A percentile compares a stretch with the other conserved stretches of the same genome.
These are phyloP conservation scores for Heteromeles arbutifolia DNA, from an alignment of 306 rosid species.

Conservation along the genomic window DNA sequence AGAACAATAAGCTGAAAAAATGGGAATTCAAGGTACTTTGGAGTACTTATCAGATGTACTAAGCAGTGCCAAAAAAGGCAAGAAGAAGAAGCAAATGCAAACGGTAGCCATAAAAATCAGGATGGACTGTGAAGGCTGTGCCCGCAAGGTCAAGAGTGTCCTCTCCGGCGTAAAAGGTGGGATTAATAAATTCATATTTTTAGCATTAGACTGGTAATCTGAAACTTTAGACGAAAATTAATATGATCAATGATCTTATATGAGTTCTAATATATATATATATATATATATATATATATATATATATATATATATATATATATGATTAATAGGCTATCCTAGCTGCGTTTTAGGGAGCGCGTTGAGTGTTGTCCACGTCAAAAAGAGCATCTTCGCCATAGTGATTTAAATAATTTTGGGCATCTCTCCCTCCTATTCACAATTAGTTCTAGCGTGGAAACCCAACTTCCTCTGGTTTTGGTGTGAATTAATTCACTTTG, in stretches of 20 bases:
- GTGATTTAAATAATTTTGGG: neutral
- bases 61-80: conserved; percentile 31
- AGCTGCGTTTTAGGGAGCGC: no score
- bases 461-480: neutral
- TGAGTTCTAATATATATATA: neutral
- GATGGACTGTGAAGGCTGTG: conserved; percentile 98
- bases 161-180: conserved; percentile 87
- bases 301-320: neutral
- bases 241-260: neutral
- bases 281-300: neutral
- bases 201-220: neutral
- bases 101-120: conserved; percentile 79
- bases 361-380: no score
- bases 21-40: conserved; percentile 79
- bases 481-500: neutral
- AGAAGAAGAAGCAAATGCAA: conserved; percentile 77
- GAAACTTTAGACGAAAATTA: neutral
- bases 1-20: conserved; percentile 11
- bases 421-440: neutral
- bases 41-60: conserved; percentile 69
- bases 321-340: no score
- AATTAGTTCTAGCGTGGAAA: neutral
- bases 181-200: neutral
- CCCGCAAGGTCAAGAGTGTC: conserved; percentile 76
- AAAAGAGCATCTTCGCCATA: no score